Evolutionary conservation across 108 stramenopile species (phyloP).

Genomic region (Stephanodiscus triporus): DNA sequence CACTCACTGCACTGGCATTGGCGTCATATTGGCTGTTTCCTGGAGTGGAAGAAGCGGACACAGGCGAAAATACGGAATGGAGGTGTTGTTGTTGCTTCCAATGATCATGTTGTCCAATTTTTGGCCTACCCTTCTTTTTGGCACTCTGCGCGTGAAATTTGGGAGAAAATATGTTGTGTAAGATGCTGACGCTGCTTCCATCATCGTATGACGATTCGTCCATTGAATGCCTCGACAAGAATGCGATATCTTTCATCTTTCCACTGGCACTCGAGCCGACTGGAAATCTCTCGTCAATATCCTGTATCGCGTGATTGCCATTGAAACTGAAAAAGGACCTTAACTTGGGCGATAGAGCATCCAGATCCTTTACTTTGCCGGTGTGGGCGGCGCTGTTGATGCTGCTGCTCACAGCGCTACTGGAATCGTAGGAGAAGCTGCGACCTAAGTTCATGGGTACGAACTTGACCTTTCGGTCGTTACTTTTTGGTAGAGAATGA

Average conservation of each 20-base stretch:
- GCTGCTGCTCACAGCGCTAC: background rate
- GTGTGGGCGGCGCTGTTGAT: background rate
- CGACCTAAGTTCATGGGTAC: background rate
- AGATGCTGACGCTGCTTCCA: background rate
- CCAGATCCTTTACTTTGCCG: constrained; percentile 1
- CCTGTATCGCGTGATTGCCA: background rate
- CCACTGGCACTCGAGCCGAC: background rate
- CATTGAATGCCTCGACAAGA: background rate
- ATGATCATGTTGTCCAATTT: background rate
- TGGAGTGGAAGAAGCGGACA: background rate
- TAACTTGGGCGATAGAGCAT: constrained; percentile 3
- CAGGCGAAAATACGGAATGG: constrained; percentile 7
- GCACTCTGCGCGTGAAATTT: constrained; percentile 4
- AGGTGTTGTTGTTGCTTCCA: background rate
- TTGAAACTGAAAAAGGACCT: background rate
- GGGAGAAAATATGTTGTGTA: constrained; percentile 9
- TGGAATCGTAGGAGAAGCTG: constrained; percentile 1
- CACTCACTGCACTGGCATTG: constrained; percentile 13
- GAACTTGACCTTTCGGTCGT: background rate
- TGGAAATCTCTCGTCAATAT: constrained; percentile 2
- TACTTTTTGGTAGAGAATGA: background rate
- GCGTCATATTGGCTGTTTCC: background rate
- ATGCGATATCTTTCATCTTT: background rate
- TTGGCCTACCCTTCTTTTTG: background rate
- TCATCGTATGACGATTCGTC: background rate